phyloP scores from a whole-genome alignment of 495 filamentous ascomycete genomes.

The Penicillium pancosmium region DNA sequence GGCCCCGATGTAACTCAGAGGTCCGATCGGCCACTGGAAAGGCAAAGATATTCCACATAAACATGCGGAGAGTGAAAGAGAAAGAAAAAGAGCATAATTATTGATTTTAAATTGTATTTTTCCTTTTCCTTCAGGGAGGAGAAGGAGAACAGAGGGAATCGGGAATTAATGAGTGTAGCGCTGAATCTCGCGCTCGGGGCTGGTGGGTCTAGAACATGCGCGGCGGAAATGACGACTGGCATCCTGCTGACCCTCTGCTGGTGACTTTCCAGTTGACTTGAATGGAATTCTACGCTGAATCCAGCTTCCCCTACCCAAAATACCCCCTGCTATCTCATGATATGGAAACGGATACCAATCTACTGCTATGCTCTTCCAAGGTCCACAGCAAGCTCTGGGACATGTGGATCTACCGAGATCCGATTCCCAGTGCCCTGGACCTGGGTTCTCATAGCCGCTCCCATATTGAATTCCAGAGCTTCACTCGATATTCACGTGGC shows the following conservation, averaged over 20 bases:
- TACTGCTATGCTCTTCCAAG: conserved; percentile 12
- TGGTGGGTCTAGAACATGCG: conserved; percentile 13
- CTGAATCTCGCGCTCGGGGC: neutral
- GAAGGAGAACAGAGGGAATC: neutral
- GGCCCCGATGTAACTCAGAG: conserved; percentile 6
- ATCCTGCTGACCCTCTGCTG: conserved; percentile 6
- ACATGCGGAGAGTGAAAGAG: neutral
- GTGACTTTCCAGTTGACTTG: neutral
- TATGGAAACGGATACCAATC: conserved; percentile 10
- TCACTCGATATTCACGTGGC: conserved; percentile 26
- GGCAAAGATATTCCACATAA: neutral
- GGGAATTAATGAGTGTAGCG: neutral
- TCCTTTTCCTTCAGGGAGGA: neutral
- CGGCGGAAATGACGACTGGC: neutral
- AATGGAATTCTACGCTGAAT: neutral
- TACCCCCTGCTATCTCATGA: neutral
- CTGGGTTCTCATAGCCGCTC: conserved; percentile 17
- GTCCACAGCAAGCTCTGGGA: conserved; percentile 26
- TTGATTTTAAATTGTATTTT: neutral
- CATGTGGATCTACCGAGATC: conserved; percentile 36
- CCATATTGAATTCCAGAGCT: conserved; percentile 20
- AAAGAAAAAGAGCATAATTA: neutral
- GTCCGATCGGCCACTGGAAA: conserved; percentile 12
- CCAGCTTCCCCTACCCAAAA: neutral
- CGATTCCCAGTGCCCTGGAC: conserved; percentile 25